Percentiles rank a stretch among this genome's conserved stretches.
Evolutionary conservation across 164 flowering plant genomes (phyloP).

Genomic region (Houttuynia cordata): DNA sequence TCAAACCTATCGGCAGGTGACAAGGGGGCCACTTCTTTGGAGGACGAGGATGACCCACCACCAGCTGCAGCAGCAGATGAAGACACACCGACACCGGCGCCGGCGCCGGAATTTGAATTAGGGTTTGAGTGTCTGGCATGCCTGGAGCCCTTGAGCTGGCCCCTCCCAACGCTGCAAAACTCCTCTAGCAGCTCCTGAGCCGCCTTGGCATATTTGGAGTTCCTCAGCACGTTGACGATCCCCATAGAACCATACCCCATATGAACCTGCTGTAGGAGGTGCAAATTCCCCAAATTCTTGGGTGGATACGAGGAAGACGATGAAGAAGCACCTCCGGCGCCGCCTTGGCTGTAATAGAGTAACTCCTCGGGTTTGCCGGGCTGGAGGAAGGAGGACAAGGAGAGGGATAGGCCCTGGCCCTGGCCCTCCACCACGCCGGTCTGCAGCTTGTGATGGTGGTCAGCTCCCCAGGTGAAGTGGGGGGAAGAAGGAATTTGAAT

Average conservation of each 20-base stretch:
- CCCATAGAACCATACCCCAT: conserved; percentile 36
- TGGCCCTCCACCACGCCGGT: conserved; percentile 33
- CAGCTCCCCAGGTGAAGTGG: conserved; percentile 21
- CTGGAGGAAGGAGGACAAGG: conserved; percentile 54
- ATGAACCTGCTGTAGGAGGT: conserved; percentile 25
- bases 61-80: conserved; percentile 14
- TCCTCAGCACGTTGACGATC: conserved; percentile 40
- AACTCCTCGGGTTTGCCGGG: conserved; percentile 65
- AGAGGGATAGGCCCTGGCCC: conserved; percentile 69
- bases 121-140: conserved; percentile 26
- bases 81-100: conserved; percentile 8
- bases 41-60: conserved; percentile 43
- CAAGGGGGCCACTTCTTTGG: conserved; percentile 47
- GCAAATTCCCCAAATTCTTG: conserved; percentile 24
- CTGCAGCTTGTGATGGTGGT: conserved; percentile 18
- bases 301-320: conserved; percentile 17
- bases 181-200: conserved; percentile 84
- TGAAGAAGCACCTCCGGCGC: conserved; percentile 12
- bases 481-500: neutral
- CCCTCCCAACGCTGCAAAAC: conserved; percentile 87
- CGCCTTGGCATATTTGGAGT: conserved; percentile 62
- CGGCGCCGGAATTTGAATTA: conserved; percentile 23
- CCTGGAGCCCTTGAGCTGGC: conserved; percentile 26
- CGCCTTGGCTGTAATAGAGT: conserved; percentile 26
- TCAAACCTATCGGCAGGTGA: conserved; percentile 74